A percentile compares a stretch with the other conserved stretches of the same genome.
These are phyloP conservation scores for Cajanus cajan DNA, from an alignment of 306 rosid genomes.

Conservation along the genomic window DNA sequence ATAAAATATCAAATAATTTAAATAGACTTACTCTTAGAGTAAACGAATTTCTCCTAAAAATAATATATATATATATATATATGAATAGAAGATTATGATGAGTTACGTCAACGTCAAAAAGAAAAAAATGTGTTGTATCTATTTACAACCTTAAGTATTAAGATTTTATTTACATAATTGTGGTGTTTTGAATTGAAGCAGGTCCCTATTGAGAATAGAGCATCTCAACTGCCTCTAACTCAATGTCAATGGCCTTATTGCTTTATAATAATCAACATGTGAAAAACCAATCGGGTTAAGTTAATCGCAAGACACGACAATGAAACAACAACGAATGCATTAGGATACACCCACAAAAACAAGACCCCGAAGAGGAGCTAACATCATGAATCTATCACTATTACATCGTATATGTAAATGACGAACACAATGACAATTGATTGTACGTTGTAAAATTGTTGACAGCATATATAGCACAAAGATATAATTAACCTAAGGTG, in stretches of 20 bases:
- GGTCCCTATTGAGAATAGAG: not conserved
- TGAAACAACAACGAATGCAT: not conserved
- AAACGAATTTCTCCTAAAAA: too few species aligned
- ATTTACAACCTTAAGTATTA: not conserved
- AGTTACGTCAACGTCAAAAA: not conserved
- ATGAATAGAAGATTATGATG: not conserved
- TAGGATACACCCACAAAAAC: not conserved
- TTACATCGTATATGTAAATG: slow-evolving; percentile 1
- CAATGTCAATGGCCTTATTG: not conserved
- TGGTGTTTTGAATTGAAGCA: slow-evolving; percentile 6
- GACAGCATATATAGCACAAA: not conserved
- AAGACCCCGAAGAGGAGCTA: not conserved
- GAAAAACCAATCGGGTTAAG: not conserved
- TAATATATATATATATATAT: not conserved
- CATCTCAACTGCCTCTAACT: not conserved
- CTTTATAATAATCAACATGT: slow-evolving; percentile 3
- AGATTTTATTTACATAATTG: not conserved
- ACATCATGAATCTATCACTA: slow-evolving; percentile 11
- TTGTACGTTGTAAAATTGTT: not conserved
- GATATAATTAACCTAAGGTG: slow-evolving; percentile 22
- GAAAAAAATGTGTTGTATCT: not conserved
- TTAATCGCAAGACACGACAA: not conserved
- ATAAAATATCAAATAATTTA: too few species aligned
- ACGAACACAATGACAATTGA: slow-evolving; percentile 4
- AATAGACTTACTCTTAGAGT: too few species aligned